phyloP scores from a whole-genome alignment of 345 rosid genomes.

The Euphorbia lathyris region DNA sequence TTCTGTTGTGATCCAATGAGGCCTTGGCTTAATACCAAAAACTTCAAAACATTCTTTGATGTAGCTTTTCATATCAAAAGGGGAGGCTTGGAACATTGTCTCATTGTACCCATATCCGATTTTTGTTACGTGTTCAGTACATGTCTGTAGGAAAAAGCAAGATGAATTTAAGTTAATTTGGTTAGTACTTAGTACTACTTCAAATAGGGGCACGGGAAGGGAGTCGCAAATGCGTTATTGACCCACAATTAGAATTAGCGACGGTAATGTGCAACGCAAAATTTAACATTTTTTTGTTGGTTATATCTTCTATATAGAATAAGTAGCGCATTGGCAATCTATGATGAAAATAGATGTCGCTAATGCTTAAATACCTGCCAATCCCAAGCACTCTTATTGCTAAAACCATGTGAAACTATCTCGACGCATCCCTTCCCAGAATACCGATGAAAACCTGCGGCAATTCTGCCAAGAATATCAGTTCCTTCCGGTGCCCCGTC shows the following conservation, averaged over 20 bases:
- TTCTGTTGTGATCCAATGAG: conserved; percentile 29
- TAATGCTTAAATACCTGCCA: conserved; percentile 41
- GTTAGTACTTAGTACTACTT: too few species aligned
- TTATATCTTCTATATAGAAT: too few species aligned
- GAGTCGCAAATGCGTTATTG: too few species aligned
- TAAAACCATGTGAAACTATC: neutral
- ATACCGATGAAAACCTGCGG: conserved; percentile 15
- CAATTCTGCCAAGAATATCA: conserved; percentile 23
- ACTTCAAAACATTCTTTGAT: conserved; percentile 6
- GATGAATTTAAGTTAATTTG: too few species aligned
- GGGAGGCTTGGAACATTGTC: conserved; percentile 29
- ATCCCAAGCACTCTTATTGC: conserved; percentile 27
- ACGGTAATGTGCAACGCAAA: too few species aligned
- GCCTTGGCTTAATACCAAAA: conserved; percentile 19
- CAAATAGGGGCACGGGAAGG: too few species aligned
- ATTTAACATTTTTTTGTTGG: too few species aligned
- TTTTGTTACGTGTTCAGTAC: conserved; percentile 26
- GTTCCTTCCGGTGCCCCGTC: conserved; percentile 22
- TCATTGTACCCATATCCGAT: conserved; percentile 17
- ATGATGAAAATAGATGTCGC: too few species aligned
- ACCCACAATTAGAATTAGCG: too few species aligned
- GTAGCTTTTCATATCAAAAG: conserved; percentile 18
- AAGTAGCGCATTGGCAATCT: too few species aligned
- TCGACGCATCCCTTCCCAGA: too few species aligned
- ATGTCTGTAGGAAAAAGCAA: conserved; percentile 7